Base-by-base conservation (phyloP, 495 filamentous ascomycete species). In the Aspergillus carlsbadensis region DNA sequence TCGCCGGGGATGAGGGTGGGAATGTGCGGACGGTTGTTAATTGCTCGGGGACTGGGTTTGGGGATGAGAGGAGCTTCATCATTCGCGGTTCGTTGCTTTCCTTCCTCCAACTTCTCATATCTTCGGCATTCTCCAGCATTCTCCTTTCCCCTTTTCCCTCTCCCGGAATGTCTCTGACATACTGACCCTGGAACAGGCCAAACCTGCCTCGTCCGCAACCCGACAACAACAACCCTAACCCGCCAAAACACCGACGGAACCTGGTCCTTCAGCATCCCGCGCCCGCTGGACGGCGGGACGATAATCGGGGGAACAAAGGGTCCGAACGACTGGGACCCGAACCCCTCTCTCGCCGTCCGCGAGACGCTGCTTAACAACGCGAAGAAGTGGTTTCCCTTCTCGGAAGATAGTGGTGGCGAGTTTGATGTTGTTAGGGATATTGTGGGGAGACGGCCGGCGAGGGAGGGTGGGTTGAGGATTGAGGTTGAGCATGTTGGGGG, bases 221-320 rank as follows among this genome's bases (percentile, higher is more conserved):
- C 81, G 65, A 51, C 71, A 71, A 36, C 77, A 61, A 69, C 65
- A 18, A 85, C 84, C 0, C 70, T 87, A n/a, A 86, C 84, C 37
- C 65, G 81, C 29, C 79, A 87, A 57, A 81, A 84, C 52, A 67
- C 72, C 0, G 80, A 85, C 60, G 83, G 83, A 0, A 73, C 68
- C 26, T 87, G 82, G 82, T 80, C 78, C 15, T 86, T 86, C 63
- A 81, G 71, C 48, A 79, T 87, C 2, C 82, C 84, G 3, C 78
- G 84, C 1, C 78, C 78, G 2, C 78, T 83, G 18, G 73, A 78
- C 5, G 83, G 83, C 1, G 84, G 83, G 0, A 87, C 83, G 0
- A 70, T 87, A 21, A 81, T 87, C 42, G 84, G 84, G 13, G 84
- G 84, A 0, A 87, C 84, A 6, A 86, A 85, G 57, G 78, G 86